phyloP scores from a whole-genome alignment of 805 yeast genomes.

The Metschnikowia santaceciliae region DNA sequence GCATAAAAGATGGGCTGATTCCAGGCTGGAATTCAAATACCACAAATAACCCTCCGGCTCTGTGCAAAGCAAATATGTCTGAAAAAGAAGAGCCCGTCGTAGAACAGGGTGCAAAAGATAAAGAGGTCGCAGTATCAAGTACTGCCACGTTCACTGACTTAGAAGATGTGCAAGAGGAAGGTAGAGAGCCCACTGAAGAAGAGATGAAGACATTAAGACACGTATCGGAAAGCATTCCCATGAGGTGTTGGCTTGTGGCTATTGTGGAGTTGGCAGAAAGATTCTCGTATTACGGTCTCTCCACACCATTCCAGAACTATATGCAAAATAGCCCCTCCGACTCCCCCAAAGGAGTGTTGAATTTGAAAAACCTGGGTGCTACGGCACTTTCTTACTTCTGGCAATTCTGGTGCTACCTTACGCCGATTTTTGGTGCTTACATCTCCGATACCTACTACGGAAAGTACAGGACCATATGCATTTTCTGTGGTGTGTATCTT shows the following conservation, averaged over 20 bases:
- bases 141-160: conserved; percentile 1
- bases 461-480: conserved; percentile 61
- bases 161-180: conserved; percentile 5
- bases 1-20: neutral
- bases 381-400: conserved; percentile 14
- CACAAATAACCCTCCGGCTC: neutral
- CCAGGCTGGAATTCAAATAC: neutral
- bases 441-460: conserved; percentile 73
- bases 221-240: conserved; percentile 30
- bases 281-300: conserved; percentile 15
- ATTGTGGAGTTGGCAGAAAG: conserved; percentile 15
- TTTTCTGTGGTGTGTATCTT: conserved; percentile 55
- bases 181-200: conserved; percentile 43
- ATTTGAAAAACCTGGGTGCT: conserved; percentile 10
- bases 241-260: conserved; percentile 15
- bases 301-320: conserved; percentile 17
- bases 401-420: conserved; percentile 15
- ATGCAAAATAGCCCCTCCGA: conserved; percentile 13
- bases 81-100: neutral
- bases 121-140: neutral
- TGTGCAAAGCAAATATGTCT: neutral
- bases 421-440: conserved; percentile 23
- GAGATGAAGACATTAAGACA: conserved; percentile 50
- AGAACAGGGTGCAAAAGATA: neutral
- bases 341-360: conserved; percentile 11